Evolutionary conservation across 1,284 basidiomycete species (phyloP), one percentile per base, ranked within the genome.

Genomic region (Porodaedalea pini): DNA sequence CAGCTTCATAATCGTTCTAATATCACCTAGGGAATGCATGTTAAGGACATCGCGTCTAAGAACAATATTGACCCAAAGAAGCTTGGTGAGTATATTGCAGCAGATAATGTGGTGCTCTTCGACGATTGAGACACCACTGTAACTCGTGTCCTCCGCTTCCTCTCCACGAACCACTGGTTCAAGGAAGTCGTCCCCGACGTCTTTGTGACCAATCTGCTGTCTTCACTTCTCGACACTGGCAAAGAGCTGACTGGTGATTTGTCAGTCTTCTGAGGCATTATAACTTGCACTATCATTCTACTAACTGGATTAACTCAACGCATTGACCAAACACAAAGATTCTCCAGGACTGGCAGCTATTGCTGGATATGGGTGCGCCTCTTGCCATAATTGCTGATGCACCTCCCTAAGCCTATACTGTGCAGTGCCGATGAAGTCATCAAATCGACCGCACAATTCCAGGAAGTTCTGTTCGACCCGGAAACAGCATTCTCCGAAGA

Each of bases 401-500:
- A 29, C 21, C 10, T 34, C 13, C 3, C 15, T 34, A 23, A 25
- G 31, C 7, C n/a, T 17, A 25, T 27, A 60, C 17, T 51, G 29
- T 3, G 34, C 52, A 71, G 69, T 40, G 48, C 65, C 29, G 68
- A 71, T 58, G 70, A 73, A 52, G 43, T 45, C 41, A 59, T 66
- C 53, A 70, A 75, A 62, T 61, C 64, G 2, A 64, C 71, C 1
- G 59, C 67, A 0, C 72, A 72, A 57, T 53, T 74, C 4, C 60
- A 67, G 23, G 75, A 78, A 51, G 64, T 61, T 6, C 54, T 77
- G 5, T 58, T 63, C 1, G 71, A 75, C 40, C 70, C 74, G 0
- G 51, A 60, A 7, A 68, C 69, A 1, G 64, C 65, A 2, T 58
- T 60, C 25, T 73, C 73, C 0, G 64, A 61, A 13, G 67, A 71